Evolutionary conservation across 352 stramenopile genomes (phyloP).

Genomic region (Pythium plurisporium): DNA sequence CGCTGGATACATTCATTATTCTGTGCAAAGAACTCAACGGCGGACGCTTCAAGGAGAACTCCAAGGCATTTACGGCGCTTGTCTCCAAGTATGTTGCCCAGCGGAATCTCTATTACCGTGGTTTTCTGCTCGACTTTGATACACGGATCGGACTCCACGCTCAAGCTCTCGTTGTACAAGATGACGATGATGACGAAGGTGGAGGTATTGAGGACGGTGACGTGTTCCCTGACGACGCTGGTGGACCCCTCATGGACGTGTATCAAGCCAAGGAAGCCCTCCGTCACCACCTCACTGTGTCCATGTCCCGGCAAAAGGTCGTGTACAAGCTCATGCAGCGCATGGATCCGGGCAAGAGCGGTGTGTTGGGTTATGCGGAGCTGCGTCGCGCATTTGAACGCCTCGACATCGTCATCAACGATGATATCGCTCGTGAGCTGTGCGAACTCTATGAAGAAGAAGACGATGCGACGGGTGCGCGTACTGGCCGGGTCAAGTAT

Average conservation of each 20-base stretch:
- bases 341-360: slow-evolving; percentile 51
- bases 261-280: slow-evolving; percentile 47
- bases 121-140: slow-evolving; percentile 65
- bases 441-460: slow-evolving; percentile 51
- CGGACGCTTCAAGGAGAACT: slow-evolving; percentile 32
- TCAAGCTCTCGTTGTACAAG: slow-evolving; percentile 51
- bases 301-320: slow-evolving; percentile 34
- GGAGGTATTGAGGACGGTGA: slow-evolving; percentile 10
- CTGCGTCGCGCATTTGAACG: slow-evolving; percentile 57
- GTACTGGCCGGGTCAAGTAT: slow-evolving; percentile 51
- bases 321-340: slow-evolving; percentile 61
- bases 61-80: slow-evolving; percentile 28
- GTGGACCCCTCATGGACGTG: slow-evolving; percentile 20
- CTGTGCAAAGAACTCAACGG: slow-evolving; percentile 38
- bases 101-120: slow-evolving; percentile 62
- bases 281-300: slow-evolving; percentile 47
- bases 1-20: slow-evolving; percentile 31
- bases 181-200: slow-evolving; percentile 31
- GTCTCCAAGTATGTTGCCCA: slow-evolving; percentile 51
- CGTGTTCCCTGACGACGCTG: slow-evolving; percentile 16
- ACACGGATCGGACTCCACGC: slow-evolving; percentile 40
- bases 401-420: slow-evolving; percentile 42
- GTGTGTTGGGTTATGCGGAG: slow-evolving; percentile 51
- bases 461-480: slow-evolving; percentile 37
- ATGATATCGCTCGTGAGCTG: slow-evolving; percentile 34